Conservation (phyloP, 768 basidiomycete genomes). For the Cystofilobasidium macerans region DNA sequence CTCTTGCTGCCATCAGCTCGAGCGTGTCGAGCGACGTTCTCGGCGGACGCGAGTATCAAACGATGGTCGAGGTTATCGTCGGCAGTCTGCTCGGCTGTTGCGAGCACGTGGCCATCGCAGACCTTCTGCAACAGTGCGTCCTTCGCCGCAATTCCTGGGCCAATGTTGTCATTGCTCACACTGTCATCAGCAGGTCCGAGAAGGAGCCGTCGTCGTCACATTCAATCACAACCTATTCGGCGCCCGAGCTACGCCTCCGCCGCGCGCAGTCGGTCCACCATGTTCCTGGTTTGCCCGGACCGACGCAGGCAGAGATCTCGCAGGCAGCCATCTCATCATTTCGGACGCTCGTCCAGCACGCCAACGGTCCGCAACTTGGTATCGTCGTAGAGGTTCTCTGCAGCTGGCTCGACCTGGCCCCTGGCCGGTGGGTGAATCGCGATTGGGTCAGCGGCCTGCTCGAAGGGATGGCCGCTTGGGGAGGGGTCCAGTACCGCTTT, state of each 20-base stretch:
- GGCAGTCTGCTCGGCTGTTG: slow-evolving; percentile 60
- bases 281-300: neutral
- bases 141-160: neutral
- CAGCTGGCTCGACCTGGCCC: neutral
- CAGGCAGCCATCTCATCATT: neutral
- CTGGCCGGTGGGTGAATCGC: neutral
- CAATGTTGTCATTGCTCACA: neutral
- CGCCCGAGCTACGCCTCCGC: slow-evolving; percentile 40
- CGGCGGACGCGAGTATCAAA: slow-evolving; percentile 63
- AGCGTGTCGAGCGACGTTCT: slow-evolving; percentile 75
- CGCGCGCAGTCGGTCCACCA: slow-evolving; percentile 2
- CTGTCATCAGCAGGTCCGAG: neutral
- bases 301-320: neutral
- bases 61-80: slow-evolving; percentile 60
- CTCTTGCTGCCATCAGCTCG: slow-evolving; percentile 68
- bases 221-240: slow-evolving; percentile 52
- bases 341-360: neutral
- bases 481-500: slow-evolving; percentile 67
- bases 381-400: neutral
- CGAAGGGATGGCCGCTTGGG: neutral
- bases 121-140: slow-evolving; percentile 60
- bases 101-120: slow-evolving; percentile 50
- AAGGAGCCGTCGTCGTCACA: slow-evolving; percentile 39
- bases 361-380: neutral
- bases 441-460: neutral